A percentile compares a stretch with the other conserved stretches of the same genome.
Evolutionary conservation across 257 asterid species (phyloP).

Genomic region (Solanum bulbocastanum): DNA sequence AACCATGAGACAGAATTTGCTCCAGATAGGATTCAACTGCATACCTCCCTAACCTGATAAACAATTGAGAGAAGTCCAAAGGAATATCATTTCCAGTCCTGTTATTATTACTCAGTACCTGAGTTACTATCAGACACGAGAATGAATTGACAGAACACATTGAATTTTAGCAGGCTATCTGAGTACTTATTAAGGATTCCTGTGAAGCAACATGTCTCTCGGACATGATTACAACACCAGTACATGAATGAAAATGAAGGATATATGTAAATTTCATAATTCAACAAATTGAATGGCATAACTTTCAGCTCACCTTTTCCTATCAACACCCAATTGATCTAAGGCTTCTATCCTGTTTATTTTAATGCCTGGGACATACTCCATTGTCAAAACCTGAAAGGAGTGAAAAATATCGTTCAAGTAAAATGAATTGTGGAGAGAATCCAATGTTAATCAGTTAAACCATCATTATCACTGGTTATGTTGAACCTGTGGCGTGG

Average conservation of each 20-base stretch:
- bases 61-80: background rate
- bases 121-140: background rate
- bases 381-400: conserved; percentile 70
- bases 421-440: conserved; percentile 5
- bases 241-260: background rate
- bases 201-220: background rate
- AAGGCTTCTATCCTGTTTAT: conserved; percentile 84
- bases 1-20: conserved; percentile 87
- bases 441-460: background rate
- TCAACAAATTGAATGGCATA: background rate
- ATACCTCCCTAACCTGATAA: conserved; percentile 68
- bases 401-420: conserved; percentile 3
- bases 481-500: conserved; percentile 72
- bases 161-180: background rate
- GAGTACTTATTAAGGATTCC: background rate
- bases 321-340: conserved; percentile 87
- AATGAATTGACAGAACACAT: background rate
- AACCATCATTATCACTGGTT: conserved; percentile 7
- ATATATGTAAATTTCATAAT: background rate
- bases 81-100: background rate
- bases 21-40: conserved; percentile 94
- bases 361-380: conserved; percentile 89
- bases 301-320: conserved; percentile 37
- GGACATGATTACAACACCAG: background rate
- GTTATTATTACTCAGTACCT: background rate